Base-by-base conservation (phyloP, 306 rosid genomes). In the Medicago ruthenica region DNA sequence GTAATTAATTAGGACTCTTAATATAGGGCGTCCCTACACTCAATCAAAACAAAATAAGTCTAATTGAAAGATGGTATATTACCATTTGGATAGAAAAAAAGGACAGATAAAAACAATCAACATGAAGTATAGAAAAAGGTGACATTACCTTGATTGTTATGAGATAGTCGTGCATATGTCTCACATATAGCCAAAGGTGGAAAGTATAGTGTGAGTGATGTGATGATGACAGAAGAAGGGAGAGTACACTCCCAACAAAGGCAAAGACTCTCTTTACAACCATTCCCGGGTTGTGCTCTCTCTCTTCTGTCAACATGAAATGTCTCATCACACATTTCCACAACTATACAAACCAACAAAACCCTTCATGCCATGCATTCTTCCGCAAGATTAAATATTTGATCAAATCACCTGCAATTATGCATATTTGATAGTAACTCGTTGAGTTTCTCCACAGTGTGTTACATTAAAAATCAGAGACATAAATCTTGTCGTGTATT, bases 281-380 rank as follows among this genome's bases (percentile, higher is more conserved):
- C 83, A 63, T 81, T 85, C 81, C 18, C 48, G 89, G 98, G 85
- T 84, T 91, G 92, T 89, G 97, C 97, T 83, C 91, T 84, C 98
- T 91, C 97, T 93, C 98, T 93, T 93, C 98, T 93, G 96, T 93
- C 98, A 93, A 88, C 98, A 71, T 54, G 37, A 51, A 55, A 44
- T 54, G 27, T 63, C 64, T 71, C 84, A 70, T 50, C 81, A n/a
- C 40, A 37, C 2, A 45, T n/a, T 41, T 66, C 18, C 37, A 39
- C 75, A 67, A 41, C 61, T 47, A 61, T 31, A 21, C 57, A 22
- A 14, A 24, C 69, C 50, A 17, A 65, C 31, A 4, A 8, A 55
- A 40, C 21, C 66, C 41, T 60, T 40, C 76, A 54, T 65, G 31
- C 65, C 73, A 75, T 75, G 60, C 68, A 59, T 11, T 63, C 22